These are phyloP conservation scores for Raphanus raphanistrum DNA, from an alignment of 345 rosid genomes.

Conservation along the genomic window DNA sequence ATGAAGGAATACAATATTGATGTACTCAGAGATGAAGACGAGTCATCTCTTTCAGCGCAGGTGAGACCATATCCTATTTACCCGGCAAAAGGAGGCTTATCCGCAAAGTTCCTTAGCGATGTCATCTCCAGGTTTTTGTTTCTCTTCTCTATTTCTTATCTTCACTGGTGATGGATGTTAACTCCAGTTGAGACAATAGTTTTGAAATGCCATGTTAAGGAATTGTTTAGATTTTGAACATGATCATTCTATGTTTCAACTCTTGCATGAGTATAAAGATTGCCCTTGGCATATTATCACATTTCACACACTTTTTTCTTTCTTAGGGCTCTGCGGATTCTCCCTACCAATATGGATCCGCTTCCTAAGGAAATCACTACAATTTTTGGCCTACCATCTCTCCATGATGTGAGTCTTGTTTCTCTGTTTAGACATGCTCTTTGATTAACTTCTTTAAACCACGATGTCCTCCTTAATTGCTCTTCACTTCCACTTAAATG, in stretches of 20 bases:
- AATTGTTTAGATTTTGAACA: background rate
- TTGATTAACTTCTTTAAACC: constrained; percentile 9
- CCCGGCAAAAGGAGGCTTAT: constrained; percentile 89
- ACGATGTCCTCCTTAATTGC: background rate
- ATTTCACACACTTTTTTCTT: constrained; percentile 14
- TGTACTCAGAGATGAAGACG: constrained; percentile 68
- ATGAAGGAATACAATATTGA: constrained; percentile 84
- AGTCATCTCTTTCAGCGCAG: constrained; percentile 49
- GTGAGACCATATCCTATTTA: constrained; percentile 90
- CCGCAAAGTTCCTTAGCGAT: constrained; percentile 63
- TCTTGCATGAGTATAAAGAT: background rate
- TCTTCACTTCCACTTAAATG: constrained; percentile 25
- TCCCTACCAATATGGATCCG: constrained; percentile 68
- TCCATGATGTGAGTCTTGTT: constrained; percentile 59
- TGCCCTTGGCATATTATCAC: constrained; percentile 2
- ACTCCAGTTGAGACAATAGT: background rate
- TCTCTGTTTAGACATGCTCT: constrained; percentile 21
- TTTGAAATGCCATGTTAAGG: constrained; percentile 9
- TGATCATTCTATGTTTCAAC: constrained; percentile 13
- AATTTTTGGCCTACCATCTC: constrained; percentile 72
- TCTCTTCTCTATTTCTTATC: constrained; percentile 13
- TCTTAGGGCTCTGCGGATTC: constrained; percentile 61
- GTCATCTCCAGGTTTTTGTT: constrained; percentile 63
- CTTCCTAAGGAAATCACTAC: constrained; percentile 65
- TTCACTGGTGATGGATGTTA: background rate